Base-by-base conservation (phyloP, 1,284 basidiomycete species). In the Ustilago loliicola region DNA sequence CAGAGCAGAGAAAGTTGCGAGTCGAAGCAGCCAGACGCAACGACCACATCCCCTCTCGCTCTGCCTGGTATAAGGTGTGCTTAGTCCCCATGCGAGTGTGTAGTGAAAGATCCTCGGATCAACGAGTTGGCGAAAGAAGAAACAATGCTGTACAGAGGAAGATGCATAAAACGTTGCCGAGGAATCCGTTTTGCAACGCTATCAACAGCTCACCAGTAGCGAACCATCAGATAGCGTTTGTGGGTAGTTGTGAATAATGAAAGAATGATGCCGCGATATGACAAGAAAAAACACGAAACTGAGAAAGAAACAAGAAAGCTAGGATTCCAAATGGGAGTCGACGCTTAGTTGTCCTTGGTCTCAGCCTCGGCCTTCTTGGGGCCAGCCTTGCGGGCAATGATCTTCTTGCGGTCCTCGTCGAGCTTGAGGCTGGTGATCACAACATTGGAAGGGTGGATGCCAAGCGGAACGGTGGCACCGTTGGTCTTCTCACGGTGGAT, bases 401-500 rank as follows among this genome's bases (percentile, higher is more conserved):
- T 79, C 59, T 71, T 79, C 74, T 80, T 82, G 67, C 84, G 82
- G 82, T 86, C 84, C 85, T 83, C 83, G 80, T 86, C 85, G 56
- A 84, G 63, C 77, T 85, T 86, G 61, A 86, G 74, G 75, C 85
- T 86, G 79, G 85, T 86, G 77, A 99, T 95, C 83, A 98, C 94
- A 70, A 98, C 95, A 88, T 98, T 99, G 89, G 93, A 95, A 76
- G 97, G 96, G 90, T 96, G 93, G 85, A 99, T 92, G 83, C 95
- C 95, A 85, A 98, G 95, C 85, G 94, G 93, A 70, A 93, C 91
- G 69, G 95, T 93, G 77, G 95, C 93, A 82, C 97, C 97, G 88
- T 97, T 98, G 82, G 94, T 94, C 90, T 99, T 99, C 90, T 99
- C 97, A 81, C 96, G 92, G 87, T 93, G 92, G 75, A 99, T 95